Conservation (phyloP, 306 rosid species). For the Casuarina equisetifolia region DNA sequence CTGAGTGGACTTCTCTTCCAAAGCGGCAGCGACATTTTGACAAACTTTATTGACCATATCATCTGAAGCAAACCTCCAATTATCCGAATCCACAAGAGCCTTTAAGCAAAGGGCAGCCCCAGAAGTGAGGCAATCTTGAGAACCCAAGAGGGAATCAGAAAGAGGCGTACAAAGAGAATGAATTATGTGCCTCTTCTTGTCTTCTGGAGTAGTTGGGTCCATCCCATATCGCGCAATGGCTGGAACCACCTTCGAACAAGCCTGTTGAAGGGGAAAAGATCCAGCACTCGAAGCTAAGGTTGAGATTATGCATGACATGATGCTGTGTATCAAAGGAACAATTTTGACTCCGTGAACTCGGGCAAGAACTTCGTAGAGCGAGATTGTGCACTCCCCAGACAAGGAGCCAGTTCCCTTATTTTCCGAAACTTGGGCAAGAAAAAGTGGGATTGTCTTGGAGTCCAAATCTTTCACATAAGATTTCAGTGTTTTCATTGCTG, state of each 20-base stretch:
- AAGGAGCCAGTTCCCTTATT: slow-evolving; percentile 69
- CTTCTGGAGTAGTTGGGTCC: slow-evolving; percentile 83
- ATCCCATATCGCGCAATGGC: slow-evolving; percentile 88
- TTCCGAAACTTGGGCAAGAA: slow-evolving; percentile 93
- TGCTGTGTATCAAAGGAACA: slow-evolving; percentile 68
- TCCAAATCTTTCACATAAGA: slow-evolving; percentile 82
- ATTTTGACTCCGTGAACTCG: slow-evolving; percentile 81
- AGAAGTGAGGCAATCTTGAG: slow-evolving; percentile 72
- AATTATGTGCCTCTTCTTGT: slow-evolving; percentile 59
- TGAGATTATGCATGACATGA: slow-evolving; percentile 73
- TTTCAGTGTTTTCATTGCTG: slow-evolving; percentile 76
- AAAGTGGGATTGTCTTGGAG: slow-evolving; percentile 65
- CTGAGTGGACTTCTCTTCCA: slow-evolving; percentile 70
- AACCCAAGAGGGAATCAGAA: slow-evolving; percentile 62
- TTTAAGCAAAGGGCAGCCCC: slow-evolving; percentile 87
- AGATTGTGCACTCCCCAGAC: slow-evolving; percentile 75
- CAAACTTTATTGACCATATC: slow-evolving; percentile 88
- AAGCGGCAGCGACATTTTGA: slow-evolving; percentile 76
- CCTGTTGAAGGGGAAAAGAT: slow-evolving; percentile 84
- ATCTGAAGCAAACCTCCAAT: slow-evolving; percentile 84
- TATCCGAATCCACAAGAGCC: slow-evolving; percentile 85
- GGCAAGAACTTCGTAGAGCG: slow-evolving; percentile 84
- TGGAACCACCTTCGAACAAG: slow-evolving; percentile 84
- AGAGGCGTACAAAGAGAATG: slow-evolving; percentile 78
- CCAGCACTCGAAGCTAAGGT: slow-evolving; percentile 84